Evolutionary conservation across 2,329 filamentous ascomycete species (phyloP).

Genomic region (Epichloe gansuensis): DNA sequence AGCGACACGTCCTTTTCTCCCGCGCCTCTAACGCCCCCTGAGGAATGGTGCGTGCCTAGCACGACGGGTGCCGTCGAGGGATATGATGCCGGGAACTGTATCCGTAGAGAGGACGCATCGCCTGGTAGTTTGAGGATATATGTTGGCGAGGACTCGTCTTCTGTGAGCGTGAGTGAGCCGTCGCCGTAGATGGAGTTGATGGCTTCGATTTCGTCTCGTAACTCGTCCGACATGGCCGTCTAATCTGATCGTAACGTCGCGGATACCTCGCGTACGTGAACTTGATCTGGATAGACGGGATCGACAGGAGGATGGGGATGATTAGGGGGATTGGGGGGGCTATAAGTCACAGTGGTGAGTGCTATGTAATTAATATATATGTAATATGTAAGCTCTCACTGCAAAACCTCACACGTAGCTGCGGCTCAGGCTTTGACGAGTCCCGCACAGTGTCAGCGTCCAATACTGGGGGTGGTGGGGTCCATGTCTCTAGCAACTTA

Average conservation of each 20-base stretch:
- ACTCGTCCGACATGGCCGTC: conserved; percentile 39
- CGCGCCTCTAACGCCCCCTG: conserved; percentile 58
- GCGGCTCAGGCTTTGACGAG: neutral
- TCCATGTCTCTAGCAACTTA: neutral
- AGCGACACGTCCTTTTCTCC: conserved; percentile 58
- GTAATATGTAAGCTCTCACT: too few species aligned
- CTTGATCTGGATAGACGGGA: too few species aligned
- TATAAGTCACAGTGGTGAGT: too few species aligned
- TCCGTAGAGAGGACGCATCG: conserved; percentile 41
- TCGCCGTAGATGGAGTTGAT: conserved; percentile 77
- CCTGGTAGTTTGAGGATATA: conserved; percentile 57
- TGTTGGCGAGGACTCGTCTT: conserved; percentile 18
- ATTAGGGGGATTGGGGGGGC: too few species aligned
- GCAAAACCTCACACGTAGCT: too few species aligned
- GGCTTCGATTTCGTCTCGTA: conserved; percentile 63
- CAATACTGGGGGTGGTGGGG: neutral
- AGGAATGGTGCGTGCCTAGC: conserved; percentile 68
- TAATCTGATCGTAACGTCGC: too few species aligned
- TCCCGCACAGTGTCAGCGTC: neutral
- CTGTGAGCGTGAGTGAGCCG: conserved; percentile 40
- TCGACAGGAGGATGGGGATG: too few species aligned
- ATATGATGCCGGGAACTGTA: conserved; percentile 63
- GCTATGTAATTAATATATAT: too few species aligned
- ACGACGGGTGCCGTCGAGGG: conserved; percentile 61
- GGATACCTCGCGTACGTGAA: too few species aligned